A percentile compares a stretch with the other conserved stretches of the same genome.
Conservation (phyloP, 2,329 filamentous ascomycete species). For the Pseudogymnoascus sp. region DNA sequence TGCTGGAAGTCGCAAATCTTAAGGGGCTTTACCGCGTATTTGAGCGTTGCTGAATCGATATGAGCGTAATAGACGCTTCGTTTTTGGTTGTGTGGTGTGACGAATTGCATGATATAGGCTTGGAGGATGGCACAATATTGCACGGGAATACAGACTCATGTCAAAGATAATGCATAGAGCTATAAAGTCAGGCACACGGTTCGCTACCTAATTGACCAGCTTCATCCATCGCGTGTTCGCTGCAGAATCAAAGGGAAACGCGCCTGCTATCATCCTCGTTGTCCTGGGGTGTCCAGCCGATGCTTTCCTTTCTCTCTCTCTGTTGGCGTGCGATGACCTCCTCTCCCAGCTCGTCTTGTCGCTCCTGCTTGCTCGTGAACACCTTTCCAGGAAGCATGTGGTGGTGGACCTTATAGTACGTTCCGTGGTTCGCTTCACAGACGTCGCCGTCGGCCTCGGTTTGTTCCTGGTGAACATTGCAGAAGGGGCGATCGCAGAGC, state of each 20-base stretch:
- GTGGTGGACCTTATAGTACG: neutral
- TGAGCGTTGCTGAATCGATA: conserved; percentile 67
- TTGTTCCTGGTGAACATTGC: neutral
- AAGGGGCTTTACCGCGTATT: conserved; percentile 93
- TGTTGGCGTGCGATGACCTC: neutral
- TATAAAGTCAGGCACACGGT: conserved; percentile 1
- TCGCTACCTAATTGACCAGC: neutral
- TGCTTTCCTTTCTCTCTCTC: conserved; percentile 7
- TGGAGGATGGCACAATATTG: neutral
- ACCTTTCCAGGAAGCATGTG: conserved; percentile 5
- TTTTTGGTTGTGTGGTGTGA: neutral
- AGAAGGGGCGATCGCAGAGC: neutral
- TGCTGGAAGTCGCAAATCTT: conserved; percentile 83
- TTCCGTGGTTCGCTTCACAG: conserved; percentile 5
- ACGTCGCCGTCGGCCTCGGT: neutral
- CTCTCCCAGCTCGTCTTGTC: neutral
- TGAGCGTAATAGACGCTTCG: no score
- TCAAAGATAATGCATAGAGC: conserved; percentile 6
- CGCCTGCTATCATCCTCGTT: neutral
- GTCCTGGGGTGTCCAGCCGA: neutral
- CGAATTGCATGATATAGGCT: neutral
- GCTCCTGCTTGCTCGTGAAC: conserved; percentile 10
- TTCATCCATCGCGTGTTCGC: neutral
- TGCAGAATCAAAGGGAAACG: neutral
- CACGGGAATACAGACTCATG: neutral